Evolutionary conservation across 192 early-diverging fungal species (phyloP), one percentile per base, ranked within the genome.

Genomic region (Podila minutissima): DNA sequence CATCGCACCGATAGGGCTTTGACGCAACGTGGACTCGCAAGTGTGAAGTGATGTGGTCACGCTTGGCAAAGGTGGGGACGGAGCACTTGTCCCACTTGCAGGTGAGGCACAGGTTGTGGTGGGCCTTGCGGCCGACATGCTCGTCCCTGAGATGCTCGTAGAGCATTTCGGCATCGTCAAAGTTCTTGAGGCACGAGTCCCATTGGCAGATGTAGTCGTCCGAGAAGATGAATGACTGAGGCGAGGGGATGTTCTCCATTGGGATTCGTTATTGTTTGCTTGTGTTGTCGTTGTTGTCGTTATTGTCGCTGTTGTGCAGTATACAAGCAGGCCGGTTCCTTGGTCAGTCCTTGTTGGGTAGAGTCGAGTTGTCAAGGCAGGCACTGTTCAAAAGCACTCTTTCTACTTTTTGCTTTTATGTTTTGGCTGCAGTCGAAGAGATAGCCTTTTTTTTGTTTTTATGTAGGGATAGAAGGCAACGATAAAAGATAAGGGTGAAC

Each of bases 11-110:
- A 86, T 95, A 92, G 7, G 97, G 97, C 86, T 97, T 97, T 32
- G 96, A 88, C 20, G 94, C 94, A 11, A 99, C 90, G 74, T 99
- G 97, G 50, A 97, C 93, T 65, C 96, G 89, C 72, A 98, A 83
- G 74, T 99, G 97, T 20, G 92, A 94, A 15, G 97, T 99, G 41
- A 98, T 94, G 82, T 99, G 97, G 85, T 99, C 97, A 76, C 97
- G 86, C 89, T 99, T 99, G n/a, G 89, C 86, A 66, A 81, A 81
- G 49, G 91, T 92, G 50, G 85, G 83, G 31, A 92, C 87, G 29
- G 74, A 75, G 86, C 97, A 98, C 59, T 86, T 89, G 59, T 92
- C 93, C 97, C 97, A 99, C 69, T 89, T 88, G 84, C 97, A 99
- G 61, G 84, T 87, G 65, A 99, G 89, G 64, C 93, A 96, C 29